Evolutionary conservation across 306 rosid genomes (phyloP), one percentile per base, ranked within the genome.

Genomic region (Albizia julibrissin): DNA sequence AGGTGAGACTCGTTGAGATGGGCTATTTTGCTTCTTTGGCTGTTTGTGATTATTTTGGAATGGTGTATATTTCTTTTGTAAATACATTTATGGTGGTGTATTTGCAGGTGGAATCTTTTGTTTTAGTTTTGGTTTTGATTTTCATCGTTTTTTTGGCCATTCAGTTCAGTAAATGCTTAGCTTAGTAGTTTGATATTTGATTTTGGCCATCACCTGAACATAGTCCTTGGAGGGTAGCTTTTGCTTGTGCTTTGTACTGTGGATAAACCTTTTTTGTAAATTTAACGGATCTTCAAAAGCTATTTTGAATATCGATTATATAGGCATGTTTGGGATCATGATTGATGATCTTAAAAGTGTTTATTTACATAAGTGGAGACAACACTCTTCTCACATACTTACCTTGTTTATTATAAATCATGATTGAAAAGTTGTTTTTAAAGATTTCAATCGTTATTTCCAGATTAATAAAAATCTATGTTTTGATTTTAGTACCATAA

Each of bases 81-180:
- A 75, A 82, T 85, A 79, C 78, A 67, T 76, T 76, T 62, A 69
- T 47, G 83, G 62, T 34, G 76, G 56, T 82, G 67, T 72, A 73
- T 79, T 82, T 82, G 82, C 79, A 58, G 71, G 76, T 76, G 84
- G 68, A 64, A 43, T 69, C 79, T 81, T 24, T 26, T 40, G 50
- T 26, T 47, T 72, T 31, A 69, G 74, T 33, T 33, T 76, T 81
- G 87, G 11, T 49, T 58, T 77, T 79, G 49, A 44, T 44, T 44
- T 46, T 46, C 52, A 47, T 54, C 62, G n/a, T 72, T 29, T 64
- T 70, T 72, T 77, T 22, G 59, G 43, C 40, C 74, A 31, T 72
- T 29, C 12, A 67, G 46, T 67, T 37, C 42, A 34, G 72, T 16
- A 34, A 19, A 33, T 67, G 14, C 22, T 34, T 9, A 18, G 13